These are phyloP conservation scores for Alternaria sp. DNA, from an alignment of 2,329 filamentous ascomycete species.

Conservation along the genomic window DNA sequence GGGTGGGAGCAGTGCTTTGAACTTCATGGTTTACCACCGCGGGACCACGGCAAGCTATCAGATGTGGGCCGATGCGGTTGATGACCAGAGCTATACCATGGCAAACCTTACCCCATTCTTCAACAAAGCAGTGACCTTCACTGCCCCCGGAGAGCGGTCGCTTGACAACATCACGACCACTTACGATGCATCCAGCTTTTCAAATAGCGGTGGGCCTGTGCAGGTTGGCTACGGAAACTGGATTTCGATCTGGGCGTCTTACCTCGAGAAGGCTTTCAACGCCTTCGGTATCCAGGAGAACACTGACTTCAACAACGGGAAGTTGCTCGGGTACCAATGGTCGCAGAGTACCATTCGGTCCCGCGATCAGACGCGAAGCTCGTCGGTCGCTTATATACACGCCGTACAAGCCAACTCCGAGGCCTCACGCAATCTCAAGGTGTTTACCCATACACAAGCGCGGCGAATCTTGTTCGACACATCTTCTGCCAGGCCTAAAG, in stretches of 20 bases:
- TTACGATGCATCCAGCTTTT: background rate
- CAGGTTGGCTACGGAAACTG: background rate
- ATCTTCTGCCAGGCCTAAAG: background rate
- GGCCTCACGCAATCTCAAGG: background rate
- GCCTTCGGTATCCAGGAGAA: background rate
- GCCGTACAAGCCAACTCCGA: background rate
- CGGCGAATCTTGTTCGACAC: background rate
- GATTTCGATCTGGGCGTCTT: background rate
- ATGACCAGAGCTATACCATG: conserved; percentile 39
- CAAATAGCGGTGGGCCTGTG: background rate
- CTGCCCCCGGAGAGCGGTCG: conserved; percentile 21
- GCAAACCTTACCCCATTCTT: conserved; percentile 38
- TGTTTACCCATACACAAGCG: background rate
- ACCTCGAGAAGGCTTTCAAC: background rate
- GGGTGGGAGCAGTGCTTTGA: conserved; percentile 37
- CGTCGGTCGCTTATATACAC: background rate
- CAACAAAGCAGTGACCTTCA: conserved; percentile 36
- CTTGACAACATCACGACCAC: background rate
- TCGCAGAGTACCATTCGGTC: background rate
- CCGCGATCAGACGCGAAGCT: background rate
- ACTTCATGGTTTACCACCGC: conserved; percentile 36
- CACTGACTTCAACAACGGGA: background rate
- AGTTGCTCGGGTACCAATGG: background rate
- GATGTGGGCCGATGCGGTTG: conserved; percentile 41
- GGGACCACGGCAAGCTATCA: conserved; percentile 28